phyloP scores from a whole-genome alignment of 495 filamentous ascomycete species.

The Bacidia gigantensis region DNA sequence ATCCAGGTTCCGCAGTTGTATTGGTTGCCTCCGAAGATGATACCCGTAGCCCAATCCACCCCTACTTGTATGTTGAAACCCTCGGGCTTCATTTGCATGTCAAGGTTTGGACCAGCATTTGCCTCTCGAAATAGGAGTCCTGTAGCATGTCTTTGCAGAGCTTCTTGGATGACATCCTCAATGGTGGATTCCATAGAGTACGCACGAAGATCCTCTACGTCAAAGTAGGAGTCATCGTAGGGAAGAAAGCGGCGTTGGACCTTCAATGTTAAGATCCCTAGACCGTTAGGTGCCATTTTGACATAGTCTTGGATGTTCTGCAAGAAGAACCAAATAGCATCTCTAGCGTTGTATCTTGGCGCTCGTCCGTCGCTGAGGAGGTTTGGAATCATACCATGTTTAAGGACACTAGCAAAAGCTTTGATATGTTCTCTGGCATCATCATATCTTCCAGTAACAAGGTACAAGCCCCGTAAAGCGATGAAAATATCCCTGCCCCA shows the following conservation, averaged over 20 bases:
- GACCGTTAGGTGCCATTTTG: constrained; percentile 65
- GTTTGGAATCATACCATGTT: constrained; percentile 98
- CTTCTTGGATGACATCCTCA: constrained; percentile 83
- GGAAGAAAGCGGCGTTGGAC: constrained; percentile 82
- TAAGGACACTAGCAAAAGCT: constrained; percentile 90
- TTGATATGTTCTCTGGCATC: constrained; percentile 89
- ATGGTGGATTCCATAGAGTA: constrained; percentile 73
- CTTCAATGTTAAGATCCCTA: constrained; percentile 57
- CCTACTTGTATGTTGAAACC: constrained; percentile 85
- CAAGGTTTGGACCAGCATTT: constrained; percentile 75
- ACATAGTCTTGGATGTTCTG: constrained; percentile 92
- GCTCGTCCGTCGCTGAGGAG: constrained; percentile 69
- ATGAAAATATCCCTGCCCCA: constrained; percentile 99
- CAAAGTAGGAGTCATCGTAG: constrained; percentile 89
- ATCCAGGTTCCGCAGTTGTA: constrained; percentile 98
- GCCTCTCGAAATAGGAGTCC: constrained; percentile 89
- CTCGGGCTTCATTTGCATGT: constrained; percentile 83
- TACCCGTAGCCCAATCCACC: constrained; percentile 83
- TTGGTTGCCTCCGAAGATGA: constrained; percentile 90
- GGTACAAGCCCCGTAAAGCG: constrained; percentile 74
- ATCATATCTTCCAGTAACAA: constrained; percentile 73
- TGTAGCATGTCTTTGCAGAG: constrained; percentile 74
- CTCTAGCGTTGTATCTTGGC: constrained; percentile 94
- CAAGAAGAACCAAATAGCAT: constrained; percentile 95
- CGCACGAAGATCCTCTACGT: constrained; percentile 61